These are phyloP conservation scores for Lodderomyces orthopsilosis DNA, from an alignment of 1,139 yeast genomes.

Conservation along the genomic window DNA sequence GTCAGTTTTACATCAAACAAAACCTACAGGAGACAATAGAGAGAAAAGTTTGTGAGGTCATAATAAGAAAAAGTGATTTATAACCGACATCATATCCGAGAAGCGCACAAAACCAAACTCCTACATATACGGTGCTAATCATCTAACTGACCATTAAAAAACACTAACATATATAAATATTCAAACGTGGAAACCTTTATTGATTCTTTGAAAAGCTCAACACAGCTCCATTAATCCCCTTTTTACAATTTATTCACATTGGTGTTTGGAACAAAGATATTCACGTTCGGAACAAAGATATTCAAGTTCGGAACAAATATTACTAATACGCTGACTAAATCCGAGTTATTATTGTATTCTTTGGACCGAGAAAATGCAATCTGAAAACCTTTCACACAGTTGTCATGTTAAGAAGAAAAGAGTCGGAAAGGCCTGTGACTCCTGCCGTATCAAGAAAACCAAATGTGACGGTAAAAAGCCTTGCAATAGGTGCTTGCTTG, in stretches of 20 bases:
- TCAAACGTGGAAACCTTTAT: too few relatives aligned
- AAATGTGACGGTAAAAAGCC: conserved; percentile 80
- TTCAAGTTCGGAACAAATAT: not conserved
- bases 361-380: conserved; percentile 1
- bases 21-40: not conserved
- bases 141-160: too few relatives aligned
- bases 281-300: not conserved
- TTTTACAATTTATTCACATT: too few relatives aligned
- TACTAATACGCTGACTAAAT: not conserved
- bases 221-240: not conserved
- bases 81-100: not conserved
- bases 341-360: too few relatives aligned
- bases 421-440: conserved; percentile 80
- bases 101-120: not conserved
- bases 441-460: conserved; percentile 71
- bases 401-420: conserved; percentile 51
- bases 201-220: too few relatives aligned
- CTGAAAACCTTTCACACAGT: conserved; percentile 8
- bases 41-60: not conserved
- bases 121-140: not conserved
- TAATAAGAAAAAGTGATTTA: not conserved
- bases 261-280: too few relatives aligned
- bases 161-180: not conserved
- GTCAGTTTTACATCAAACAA: not conserved
- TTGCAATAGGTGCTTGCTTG: conserved; percentile 64